A percentile compares a stretch with the other conserved stretches of the same genome.
Conservation (phyloP, 208 protist species). For the Novymonas esmeraldas region DNA sequence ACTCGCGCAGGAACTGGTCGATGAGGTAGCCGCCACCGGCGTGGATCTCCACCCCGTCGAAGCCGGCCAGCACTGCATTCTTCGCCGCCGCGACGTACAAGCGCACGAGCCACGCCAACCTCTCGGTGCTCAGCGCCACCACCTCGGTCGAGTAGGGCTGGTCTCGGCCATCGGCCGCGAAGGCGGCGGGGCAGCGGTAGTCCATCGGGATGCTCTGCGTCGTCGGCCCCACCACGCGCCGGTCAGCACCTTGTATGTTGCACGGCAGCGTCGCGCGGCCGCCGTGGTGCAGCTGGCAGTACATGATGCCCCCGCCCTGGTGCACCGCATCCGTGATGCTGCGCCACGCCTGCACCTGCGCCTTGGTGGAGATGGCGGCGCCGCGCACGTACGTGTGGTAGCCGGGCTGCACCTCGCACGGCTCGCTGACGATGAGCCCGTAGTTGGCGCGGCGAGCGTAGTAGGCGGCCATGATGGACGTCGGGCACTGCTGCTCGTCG, state of each 20-base stretch:
- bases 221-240: slow-evolving; percentile 13
- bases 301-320: slow-evolving; percentile 53
- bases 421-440: slow-evolving; percentile 69
- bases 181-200: slow-evolving; percentile 9
- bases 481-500: slow-evolving; percentile 39
- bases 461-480: slow-evolving; percentile 40
- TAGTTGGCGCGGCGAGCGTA: slow-evolving; percentile 56
- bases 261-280: slow-evolving; percentile 38
- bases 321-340: slow-evolving; percentile 69
- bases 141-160: slow-evolving; percentile 19
- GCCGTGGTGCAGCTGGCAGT: slow-evolving; percentile 58
- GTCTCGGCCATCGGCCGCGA: slow-evolving; percentile 7
- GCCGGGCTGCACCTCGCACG: slow-evolving; percentile 42
- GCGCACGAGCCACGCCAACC: slow-evolving; percentile 50
- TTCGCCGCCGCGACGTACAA: slow-evolving; percentile 56
- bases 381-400: slow-evolving; percentile 36
- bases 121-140: slow-evolving; percentile 22
- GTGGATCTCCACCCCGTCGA: slow-evolving; percentile 90
- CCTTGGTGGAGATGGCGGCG: slow-evolving; percentile 50
- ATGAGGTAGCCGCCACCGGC: slow-evolving; percentile 82
- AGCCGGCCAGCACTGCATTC: slow-evolving; percentile 65
- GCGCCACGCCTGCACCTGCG: slow-evolving; percentile 61
- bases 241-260: slow-evolving; percentile 17
- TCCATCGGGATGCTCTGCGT: slow-evolving; percentile 9
- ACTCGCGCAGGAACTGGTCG: slow-evolving; percentile 64